phyloP scores from a whole-genome alignment of 1,139 yeast species.

The Suhomyces terraborum region DNA sequence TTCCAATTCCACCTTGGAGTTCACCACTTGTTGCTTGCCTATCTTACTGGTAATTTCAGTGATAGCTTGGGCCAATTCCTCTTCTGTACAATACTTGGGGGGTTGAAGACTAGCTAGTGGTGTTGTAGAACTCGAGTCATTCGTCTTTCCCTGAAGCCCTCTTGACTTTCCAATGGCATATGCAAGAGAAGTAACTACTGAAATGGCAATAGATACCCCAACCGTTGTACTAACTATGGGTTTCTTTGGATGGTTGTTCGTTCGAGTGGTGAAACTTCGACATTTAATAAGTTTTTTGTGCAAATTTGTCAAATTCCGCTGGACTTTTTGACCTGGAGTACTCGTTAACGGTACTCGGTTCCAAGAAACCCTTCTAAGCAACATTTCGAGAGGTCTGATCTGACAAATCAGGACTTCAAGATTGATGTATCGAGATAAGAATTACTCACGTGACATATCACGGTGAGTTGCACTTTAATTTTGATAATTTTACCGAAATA shows the following conservation, averaged over 20 bases:
- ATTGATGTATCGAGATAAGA: no score
- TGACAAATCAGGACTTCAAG: no score
- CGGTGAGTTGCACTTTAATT: no score
- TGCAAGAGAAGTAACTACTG: not conserved
- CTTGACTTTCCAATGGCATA: constrained; percentile 4
- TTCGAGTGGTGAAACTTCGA: not conserved
- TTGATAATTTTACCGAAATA: no score
- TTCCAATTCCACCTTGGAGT: constrained; percentile 34
- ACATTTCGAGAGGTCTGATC: no score
- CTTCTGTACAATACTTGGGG: constrained; percentile 44
- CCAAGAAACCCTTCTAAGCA: no score
- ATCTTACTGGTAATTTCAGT: constrained; percentile 43
- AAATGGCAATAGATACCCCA: not conserved
- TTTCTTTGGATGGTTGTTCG: not conserved
- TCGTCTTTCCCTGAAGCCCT: not conserved
- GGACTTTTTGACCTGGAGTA: not conserved
- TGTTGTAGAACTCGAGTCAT: constrained; percentile 25
- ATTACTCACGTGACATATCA: no score
- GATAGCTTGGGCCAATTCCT: constrained; percentile 46
- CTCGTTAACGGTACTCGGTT: no score
- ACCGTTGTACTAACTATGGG: not conserved
- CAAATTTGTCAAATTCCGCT: not conserved
- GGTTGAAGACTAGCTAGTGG: constrained; percentile 30
- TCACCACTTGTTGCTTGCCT: constrained; percentile 28
- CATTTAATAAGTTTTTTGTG: not conserved